These are phyloP conservation scores for Jaenimonas drosophilae DNA, from an alignment of 208 protist species.

Conservation along the genomic window DNA sequence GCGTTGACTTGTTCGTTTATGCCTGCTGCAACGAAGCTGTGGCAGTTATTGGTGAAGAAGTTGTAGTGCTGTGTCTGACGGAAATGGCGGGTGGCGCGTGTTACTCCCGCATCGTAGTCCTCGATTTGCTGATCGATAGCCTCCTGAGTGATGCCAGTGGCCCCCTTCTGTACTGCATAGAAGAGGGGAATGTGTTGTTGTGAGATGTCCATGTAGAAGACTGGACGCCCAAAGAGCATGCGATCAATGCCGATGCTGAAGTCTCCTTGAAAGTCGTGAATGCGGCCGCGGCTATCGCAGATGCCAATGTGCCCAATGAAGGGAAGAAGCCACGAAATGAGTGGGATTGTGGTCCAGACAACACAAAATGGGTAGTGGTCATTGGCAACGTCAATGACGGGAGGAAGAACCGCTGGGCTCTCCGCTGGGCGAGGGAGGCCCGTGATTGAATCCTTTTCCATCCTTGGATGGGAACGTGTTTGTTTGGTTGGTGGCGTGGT, in stretches of 20 bases:
- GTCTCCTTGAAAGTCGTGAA: conserved; percentile 88
- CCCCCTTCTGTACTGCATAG: conserved; percentile 10
- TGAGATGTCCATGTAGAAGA: conserved; percentile 77
- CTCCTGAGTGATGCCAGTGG: conserved; percentile 5
- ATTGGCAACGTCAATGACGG: conserved; percentile 29
- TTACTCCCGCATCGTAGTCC: conserved; percentile 47
- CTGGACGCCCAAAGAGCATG: conserved; percentile 83
- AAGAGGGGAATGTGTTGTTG: conserved; percentile 43
- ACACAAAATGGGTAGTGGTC: conserved; percentile 89
- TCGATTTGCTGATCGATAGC: conserved; percentile 22
- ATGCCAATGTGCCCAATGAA: conserved; percentile 90
- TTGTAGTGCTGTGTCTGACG: conserved; percentile 65
- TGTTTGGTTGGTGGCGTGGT: too few species aligned
- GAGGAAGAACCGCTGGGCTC: too few species aligned
- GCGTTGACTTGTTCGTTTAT: conserved; percentile 24
- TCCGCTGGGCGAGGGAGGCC: too few species aligned
- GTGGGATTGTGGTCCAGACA: conserved; percentile 86
- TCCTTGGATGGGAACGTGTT: too few species aligned
- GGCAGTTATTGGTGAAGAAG: conserved; percentile 89
- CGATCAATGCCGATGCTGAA: conserved; percentile 71
- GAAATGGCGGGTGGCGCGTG: conserved; percentile 33
- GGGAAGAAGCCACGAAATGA: conserved; percentile 84
- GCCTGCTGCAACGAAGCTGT: conserved; percentile 53
- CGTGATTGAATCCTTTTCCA: too few species aligned
- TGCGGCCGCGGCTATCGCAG: conserved; percentile 67